Base-by-base conservation (phyloP, 495 filamentous ascomycete genomes). In the Rhypophila decipiens region DNA sequence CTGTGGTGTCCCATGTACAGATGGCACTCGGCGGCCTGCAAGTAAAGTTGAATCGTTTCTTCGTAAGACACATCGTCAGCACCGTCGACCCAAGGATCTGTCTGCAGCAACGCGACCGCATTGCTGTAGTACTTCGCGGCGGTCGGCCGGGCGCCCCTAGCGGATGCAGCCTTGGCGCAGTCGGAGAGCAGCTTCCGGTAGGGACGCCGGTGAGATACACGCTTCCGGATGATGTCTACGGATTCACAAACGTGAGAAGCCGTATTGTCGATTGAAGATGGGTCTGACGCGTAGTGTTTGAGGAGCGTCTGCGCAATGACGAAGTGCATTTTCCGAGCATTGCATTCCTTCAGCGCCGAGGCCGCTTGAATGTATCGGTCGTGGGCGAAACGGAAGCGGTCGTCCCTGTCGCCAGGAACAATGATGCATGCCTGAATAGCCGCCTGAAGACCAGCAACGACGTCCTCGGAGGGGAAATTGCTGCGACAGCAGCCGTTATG, bases 331-430 rank as follows among this genome's bases (percentile, higher is more conserved):
- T 83, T 83, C 42, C 79, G 67, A 19, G 78, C 69, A 46, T 86
- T 78, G 50, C 79, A 82, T 66, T 89, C 84, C 33, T 74, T 79
- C 44, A 95, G 69, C 2, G 68, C 65, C n/a, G 78, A 71, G 10
- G 87, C 82, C 21, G 87, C 88, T 61, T 83, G 80, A 24, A 87
- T 71, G 58, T 91, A 88, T 34, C 88, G 77, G 61, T 96, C 89
- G 61, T 96, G 88, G 24, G 78, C 79, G 57, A 94, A 94, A 23
- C 83, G 82, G 58, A 74, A 76, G 41, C 70, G 62, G 63, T 96
- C 89, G 57, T 95, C 90, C 4, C 83, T 81, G 46, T 86, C 82
- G 11, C 83, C 82, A 12, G 86, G 73, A 21, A 87, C 75, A 24
- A 94, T 72, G 44, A 95, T 77, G 57, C 84, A 91, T 19, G 84